Evolutionary conservation across 1,284 basidiomycete species (phyloP).

Genomic region (Anthracocystis walkeri): DNA sequence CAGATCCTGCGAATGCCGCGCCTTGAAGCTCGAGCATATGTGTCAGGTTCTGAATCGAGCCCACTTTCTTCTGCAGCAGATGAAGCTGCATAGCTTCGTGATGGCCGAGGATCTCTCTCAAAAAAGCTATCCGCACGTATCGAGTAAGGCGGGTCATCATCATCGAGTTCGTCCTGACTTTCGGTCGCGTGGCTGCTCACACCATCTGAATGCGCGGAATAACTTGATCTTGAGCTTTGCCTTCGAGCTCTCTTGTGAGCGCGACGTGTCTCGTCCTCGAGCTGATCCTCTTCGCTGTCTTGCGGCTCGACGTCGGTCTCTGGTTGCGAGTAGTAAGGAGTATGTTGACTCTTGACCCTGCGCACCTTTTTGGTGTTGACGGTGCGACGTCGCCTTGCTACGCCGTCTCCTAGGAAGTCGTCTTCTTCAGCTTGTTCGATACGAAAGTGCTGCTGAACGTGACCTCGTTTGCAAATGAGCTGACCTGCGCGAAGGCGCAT

Average conservation of each 20-base stretch:
- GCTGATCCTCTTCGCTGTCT: conserved; percentile 37
- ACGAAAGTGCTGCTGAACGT: conserved; percentile 53
- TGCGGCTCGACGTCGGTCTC: conserved; percentile 46
- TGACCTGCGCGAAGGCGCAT: conserved; percentile 47
- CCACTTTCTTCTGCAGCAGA: conserved; percentile 38
- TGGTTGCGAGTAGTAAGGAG: conserved; percentile 37
- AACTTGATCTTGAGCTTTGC: conserved; percentile 11
- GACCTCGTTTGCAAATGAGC: conserved; percentile 55
- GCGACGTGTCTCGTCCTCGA: conserved; percentile 15
- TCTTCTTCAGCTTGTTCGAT: conserved; percentile 52
- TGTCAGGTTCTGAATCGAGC: conserved; percentile 29
- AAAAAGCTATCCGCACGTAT: conserved; percentile 46
- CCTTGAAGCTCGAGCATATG: conserved; percentile 25
- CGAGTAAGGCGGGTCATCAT: conserved; percentile 19
- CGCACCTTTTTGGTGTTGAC: conserved; percentile 29
- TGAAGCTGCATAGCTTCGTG: conserved; percentile 33
- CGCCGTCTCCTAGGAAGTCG: conserved; percentile 43
- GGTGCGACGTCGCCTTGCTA: conserved; percentile 31
- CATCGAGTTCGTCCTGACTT: conserved; percentile 7
- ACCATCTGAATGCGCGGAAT: conserved; percentile 16
- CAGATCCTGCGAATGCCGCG: conserved; percentile 35
- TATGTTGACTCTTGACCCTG: conserved; percentile 43
- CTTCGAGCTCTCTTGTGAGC: conserved; percentile 24
- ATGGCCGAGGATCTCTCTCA: conserved; percentile 17
- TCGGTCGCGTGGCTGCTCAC: conserved; percentile 8